phyloP scores from a whole-genome alignment of 371 early-diverging fungal genomes.

The Mucor mucedo region DNA sequence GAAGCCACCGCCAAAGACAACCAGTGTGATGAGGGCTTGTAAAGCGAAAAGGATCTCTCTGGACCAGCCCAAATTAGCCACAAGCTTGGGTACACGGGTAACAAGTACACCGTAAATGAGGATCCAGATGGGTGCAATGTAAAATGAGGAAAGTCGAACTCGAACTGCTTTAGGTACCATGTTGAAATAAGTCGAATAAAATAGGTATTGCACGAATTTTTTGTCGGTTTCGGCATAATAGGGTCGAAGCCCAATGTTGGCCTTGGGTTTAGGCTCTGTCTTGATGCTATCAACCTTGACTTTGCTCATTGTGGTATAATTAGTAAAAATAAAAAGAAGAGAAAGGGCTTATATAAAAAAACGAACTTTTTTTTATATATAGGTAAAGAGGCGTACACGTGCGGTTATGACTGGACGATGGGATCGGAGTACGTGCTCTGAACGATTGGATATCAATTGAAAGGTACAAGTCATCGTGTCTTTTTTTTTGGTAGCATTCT shows the following conservation, averaged over 20 bases:
- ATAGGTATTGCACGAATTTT: slow-evolving; percentile 49
- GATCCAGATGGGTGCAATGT: slow-evolving; percentile 27
- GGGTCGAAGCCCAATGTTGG: slow-evolving; percentile 45
- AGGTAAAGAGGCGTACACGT: not conserved
- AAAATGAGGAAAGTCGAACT: slow-evolving; percentile 35
- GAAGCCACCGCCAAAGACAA: slow-evolving; percentile 32
- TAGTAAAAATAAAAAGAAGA: not conserved
- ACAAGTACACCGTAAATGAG: slow-evolving; percentile 26
- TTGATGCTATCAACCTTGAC: slow-evolving; percentile 18
- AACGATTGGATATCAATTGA: slow-evolving; percentile 7
- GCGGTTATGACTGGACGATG: slow-evolving; percentile 2
- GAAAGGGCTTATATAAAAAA: not conserved
- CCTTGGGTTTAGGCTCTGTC: slow-evolving; percentile 21
- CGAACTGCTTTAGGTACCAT: slow-evolving; percentile 45
- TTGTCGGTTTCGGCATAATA: slow-evolving; percentile 48
- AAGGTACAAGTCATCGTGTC: too few relatives aligned
- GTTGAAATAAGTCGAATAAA: slow-evolving; percentile 50
- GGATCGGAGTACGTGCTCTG: slow-evolving; percentile 4
- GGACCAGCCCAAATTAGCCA: slow-evolving; percentile 25
- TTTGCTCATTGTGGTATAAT: slow-evolving; percentile 9
- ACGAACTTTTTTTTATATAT: not conserved
- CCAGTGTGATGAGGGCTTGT: slow-evolving; percentile 28
- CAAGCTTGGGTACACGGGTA: slow-evolving; percentile 17
- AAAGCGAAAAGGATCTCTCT: slow-evolving; percentile 16
- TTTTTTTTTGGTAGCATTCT: too few relatives aligned